Conservation (phyloP, 1,284 basidiomycete genomes). For the Cutaneotrichosporon mucoides region DNA sequence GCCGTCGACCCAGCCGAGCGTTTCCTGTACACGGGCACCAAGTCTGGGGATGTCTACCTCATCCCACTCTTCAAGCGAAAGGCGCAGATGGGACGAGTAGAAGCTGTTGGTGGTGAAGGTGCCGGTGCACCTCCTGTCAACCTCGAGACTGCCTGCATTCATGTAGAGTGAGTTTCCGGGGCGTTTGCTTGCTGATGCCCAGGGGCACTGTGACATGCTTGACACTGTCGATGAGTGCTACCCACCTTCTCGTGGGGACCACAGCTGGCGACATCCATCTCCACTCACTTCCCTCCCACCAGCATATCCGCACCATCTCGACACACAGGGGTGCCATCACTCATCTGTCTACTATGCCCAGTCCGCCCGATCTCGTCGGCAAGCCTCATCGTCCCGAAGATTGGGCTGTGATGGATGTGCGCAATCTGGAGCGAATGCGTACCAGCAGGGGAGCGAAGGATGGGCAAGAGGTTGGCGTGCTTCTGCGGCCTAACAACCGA, state of each 20-base stretch:
- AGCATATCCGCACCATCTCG: constrained; percentile 73
- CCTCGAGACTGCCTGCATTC: constrained; percentile 37
- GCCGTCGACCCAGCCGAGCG: constrained; percentile 80
- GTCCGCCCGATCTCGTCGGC: constrained; percentile 76
- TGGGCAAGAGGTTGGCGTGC: constrained; percentile 32
- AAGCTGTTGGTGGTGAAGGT: constrained; percentile 73
- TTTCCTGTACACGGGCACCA: constrained; percentile 75
- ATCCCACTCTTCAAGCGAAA: constrained; percentile 71
- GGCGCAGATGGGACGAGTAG: constrained; percentile 51
- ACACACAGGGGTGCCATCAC: constrained; percentile 68
- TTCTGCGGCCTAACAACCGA: constrained; percentile 17
- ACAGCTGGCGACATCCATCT: constrained; percentile 68
- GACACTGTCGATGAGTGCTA: constrained; percentile 67
- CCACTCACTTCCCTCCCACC: constrained; percentile 85
- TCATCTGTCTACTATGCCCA: constrained; percentile 67
- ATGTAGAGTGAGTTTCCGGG: not conserved
- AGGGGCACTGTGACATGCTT: constrained; percentile 62
- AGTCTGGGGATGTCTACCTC: constrained; percentile 68
- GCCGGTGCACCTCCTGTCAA: constrained; percentile 61
- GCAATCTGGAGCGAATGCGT: constrained; percentile 45
- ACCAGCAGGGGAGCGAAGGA: constrained; percentile 32
- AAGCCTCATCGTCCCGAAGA: constrained; percentile 3
- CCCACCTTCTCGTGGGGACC: constrained; percentile 71
- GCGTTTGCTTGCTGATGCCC: constrained; percentile 20
- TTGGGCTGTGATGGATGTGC: constrained; percentile 46